Conservation (phyloP, 2,329 filamentous ascomycete genomes). For the Sporothrix inflata region DNA sequence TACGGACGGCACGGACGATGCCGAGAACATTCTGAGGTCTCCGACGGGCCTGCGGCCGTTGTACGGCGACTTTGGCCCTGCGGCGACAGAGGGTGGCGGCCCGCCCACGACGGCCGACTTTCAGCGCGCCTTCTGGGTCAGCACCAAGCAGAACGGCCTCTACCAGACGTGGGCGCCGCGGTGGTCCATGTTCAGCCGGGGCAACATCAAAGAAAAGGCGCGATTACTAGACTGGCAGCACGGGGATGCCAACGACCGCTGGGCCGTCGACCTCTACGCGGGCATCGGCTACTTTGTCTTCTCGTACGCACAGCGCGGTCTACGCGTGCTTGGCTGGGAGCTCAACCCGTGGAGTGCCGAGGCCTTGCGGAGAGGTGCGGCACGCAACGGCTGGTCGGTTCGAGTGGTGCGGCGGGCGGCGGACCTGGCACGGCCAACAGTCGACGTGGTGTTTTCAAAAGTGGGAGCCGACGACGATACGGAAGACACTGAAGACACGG, state of each 20-base stretch:
- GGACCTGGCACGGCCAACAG: constrained; percentile 46
- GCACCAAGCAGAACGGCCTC: constrained; percentile 77
- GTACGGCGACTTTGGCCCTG: constrained; percentile 72
- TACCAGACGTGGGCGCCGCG: constrained; percentile 83
- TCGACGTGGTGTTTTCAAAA: constrained; percentile 41
- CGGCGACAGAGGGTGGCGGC: constrained; percentile 36
- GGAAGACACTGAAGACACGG: neutral
- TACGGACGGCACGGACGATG: constrained; percentile 26
- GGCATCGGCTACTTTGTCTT: constrained; percentile 96
- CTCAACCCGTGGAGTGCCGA: constrained; percentile 88
- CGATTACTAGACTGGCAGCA: constrained; percentile 63
- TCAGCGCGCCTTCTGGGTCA: constrained; percentile 73
- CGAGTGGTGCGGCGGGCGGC: constrained; percentile 52
- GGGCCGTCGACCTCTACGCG: constrained; percentile 81
- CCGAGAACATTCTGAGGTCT: constrained; percentile 72
- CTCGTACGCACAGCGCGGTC: constrained; percentile 72
- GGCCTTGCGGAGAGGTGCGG: constrained; percentile 75
- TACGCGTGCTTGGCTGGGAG: constrained; percentile 84
- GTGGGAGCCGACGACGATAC: neutral
- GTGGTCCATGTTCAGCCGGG: constrained; percentile 93
- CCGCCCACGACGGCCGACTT: constrained; percentile 58
- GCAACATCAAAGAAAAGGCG: constrained; percentile 88
- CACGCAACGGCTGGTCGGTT: constrained; percentile 67
- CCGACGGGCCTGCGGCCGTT: constrained; percentile 72
- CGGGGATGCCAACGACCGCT: constrained; percentile 36